Evolutionary conservation across 139 green algal genomes (phyloP).

Genomic region (Tetraselmis striata): DNA sequence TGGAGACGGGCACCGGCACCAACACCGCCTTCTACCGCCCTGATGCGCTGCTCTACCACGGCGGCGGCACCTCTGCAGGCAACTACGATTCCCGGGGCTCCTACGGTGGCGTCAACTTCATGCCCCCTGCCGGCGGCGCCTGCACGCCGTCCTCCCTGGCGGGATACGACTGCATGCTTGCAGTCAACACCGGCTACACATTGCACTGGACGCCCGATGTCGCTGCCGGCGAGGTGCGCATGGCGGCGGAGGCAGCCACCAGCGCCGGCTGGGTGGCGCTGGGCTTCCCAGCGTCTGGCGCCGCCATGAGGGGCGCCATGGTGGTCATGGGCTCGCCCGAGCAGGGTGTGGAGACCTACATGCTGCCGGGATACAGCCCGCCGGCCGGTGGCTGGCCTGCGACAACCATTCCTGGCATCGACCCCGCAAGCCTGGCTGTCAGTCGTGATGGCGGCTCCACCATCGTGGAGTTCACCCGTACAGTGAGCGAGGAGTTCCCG

Average conservation of each 20-base stretch:
- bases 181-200: slow-evolving; percentile 3
- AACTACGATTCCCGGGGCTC: slow-evolving; percentile 7
- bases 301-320: background rate
- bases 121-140: background rate
- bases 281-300: background rate
- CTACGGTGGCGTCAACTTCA: slow-evolving; percentile 14
- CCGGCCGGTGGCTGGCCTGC: background rate
- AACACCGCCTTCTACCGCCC: slow-evolving; percentile 18
- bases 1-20: slow-evolving; percentile 3
- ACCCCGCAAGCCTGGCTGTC: background rate
- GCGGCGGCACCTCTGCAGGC: slow-evolving; percentile 13
- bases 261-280: background rate
- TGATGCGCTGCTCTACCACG: slow-evolving; percentile 22
- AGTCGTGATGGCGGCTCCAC: background rate
- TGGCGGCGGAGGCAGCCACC: slow-evolving; percentile 11
- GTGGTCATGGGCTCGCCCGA: background rate
- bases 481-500: background rate
- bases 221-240: background rate
- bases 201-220: slow-evolving; percentile 6
- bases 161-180: slow-evolving; percentile 17
- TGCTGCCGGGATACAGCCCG: background rate
- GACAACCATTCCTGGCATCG: background rate
- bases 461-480: background rate
- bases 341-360: background rate
- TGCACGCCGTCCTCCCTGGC: slow-evolving; percentile 8